Percentiles rank a stretch among this genome's conserved stretches.
These are phyloP conservation scores for Elsinoe necatrix DNA, from an alignment of 2,329 filamentous ascomycete genomes.

Conservation along the genomic window DNA sequence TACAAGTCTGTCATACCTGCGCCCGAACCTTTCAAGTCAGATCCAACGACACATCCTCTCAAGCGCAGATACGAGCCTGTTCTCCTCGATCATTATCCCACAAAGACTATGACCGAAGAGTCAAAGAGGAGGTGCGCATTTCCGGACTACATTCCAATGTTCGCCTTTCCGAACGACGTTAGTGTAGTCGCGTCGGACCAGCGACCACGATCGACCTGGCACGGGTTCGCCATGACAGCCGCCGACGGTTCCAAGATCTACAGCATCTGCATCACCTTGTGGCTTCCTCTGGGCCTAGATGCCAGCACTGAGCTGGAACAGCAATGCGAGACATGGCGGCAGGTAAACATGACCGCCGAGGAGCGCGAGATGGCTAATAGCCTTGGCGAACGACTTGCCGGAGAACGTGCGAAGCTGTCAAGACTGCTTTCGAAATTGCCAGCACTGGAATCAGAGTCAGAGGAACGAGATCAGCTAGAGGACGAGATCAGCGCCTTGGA, in stretches of 20 bases:
- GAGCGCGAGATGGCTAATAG: slow-evolving; percentile 89
- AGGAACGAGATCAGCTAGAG: slow-evolving; percentile 73
- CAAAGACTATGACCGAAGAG: slow-evolving; percentile 73
- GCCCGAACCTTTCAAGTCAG: slow-evolving; percentile 80
- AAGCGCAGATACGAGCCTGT: slow-evolving; percentile 92
- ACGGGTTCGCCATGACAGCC: slow-evolving; percentile 96
- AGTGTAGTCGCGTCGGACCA: slow-evolving; percentile 94
- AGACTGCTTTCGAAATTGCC: slow-evolving; percentile 78
- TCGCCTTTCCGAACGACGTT: slow-evolving; percentile 96
- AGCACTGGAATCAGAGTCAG: slow-evolving; percentile 67
- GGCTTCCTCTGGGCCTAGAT: slow-evolving; percentile 75
- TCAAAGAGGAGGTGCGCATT: slow-evolving; percentile 72
- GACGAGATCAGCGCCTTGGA: slow-evolving; percentile 93
- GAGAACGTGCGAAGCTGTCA: slow-evolving; percentile 82
- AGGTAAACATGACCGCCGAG: slow-evolving; percentile 71
- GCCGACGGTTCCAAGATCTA: slow-evolving; percentile 88
- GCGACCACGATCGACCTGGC: slow-evolving; percentile 91
- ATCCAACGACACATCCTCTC: slow-evolving; percentile 90
- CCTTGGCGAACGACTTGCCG: slow-evolving; percentile 76
- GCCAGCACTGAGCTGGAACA: slow-evolving; percentile 77
- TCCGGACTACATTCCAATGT: slow-evolving; percentile 98
- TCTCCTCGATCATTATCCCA: slow-evolving; percentile 87
- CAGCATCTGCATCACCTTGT: slow-evolving; percentile 83
- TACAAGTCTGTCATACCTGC: slow-evolving; percentile 97
- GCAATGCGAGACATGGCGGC: slow-evolving; percentile 45